Percentiles rank a stretch among this genome's conserved stretches.
These are phyloP conservation scores for Byssochlamys sp. DNA, from an alignment of 2,329 filamentous ascomycete species.

Conservation along the genomic window DNA sequence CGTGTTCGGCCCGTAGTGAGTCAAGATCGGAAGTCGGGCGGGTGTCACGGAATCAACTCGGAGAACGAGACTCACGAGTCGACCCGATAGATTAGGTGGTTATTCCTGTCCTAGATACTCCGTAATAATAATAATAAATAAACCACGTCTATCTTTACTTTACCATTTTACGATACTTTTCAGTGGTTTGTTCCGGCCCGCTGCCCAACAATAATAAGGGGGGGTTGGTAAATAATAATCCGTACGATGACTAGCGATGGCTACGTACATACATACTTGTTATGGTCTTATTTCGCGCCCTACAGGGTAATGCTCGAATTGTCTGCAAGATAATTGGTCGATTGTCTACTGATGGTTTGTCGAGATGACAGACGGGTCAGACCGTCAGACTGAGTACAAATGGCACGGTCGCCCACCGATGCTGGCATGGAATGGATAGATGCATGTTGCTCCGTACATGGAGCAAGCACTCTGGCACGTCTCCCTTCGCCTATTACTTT, in stretches of 20 bases:
- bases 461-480: too few species aligned
- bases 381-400: too few species aligned
- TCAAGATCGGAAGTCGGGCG: neutral
- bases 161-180: too few species aligned
- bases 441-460: too few species aligned
- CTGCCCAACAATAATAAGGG: neutral
- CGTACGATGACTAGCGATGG: too few species aligned
- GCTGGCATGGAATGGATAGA: neutral
- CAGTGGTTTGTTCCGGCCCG: neutral
- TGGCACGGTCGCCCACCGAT: neutral
- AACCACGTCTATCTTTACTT: too few species aligned
- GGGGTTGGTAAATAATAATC: too few species aligned
- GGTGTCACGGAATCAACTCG: neutral
- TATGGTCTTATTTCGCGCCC: neutral
- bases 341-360: neutral
- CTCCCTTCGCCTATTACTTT: too few species aligned
- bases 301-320: neutral
- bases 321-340: neutral
- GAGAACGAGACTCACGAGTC: neutral
- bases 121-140: too few species aligned
- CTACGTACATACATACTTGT: neutral
- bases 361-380: neutral
- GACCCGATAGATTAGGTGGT: neutral
- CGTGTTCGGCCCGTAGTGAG: neutral
- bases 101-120: neutral